A percentile compares a stretch with the other conserved stretches of the same genome.
phyloP scores from a whole-genome alignment of 2,329 filamentous ascomycete species.

The Fusarium sp. region DNA sequence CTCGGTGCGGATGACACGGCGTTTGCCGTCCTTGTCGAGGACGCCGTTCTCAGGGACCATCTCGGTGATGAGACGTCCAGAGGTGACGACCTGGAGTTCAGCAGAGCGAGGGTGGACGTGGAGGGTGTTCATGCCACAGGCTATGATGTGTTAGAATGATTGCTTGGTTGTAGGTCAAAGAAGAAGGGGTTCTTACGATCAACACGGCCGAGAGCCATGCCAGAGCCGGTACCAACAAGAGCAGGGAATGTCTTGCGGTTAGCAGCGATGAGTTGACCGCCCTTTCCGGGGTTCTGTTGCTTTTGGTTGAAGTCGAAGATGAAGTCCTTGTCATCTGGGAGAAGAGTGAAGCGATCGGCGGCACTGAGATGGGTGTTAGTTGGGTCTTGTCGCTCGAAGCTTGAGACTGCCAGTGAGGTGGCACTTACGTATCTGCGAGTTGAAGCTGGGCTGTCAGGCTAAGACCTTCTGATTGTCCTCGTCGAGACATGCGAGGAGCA shows the following conservation, averaged over 20 bases:
- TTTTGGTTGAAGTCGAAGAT: conserved; percentile 60
- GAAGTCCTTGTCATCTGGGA: conserved; percentile 58
- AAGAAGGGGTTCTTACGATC: conserved; percentile 46
- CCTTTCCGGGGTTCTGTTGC: conserved; percentile 45
- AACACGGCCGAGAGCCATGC: conserved; percentile 64
- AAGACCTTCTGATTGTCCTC: conserved; percentile 31
- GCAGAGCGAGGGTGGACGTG: conserved; percentile 65
- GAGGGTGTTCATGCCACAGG: conserved; percentile 67
- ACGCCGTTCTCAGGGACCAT: conserved; percentile 66
- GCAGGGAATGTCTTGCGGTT: conserved; percentile 68
- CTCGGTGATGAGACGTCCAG: conserved; percentile 61
- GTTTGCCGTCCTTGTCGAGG: conserved; percentile 49
- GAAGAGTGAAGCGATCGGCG: conserved; percentile 56
- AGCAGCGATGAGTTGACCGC: conserved; percentile 62
- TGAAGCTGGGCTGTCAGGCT: conserved; percentile 54
- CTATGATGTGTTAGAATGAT: conserved; percentile 40
- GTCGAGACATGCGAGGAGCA: conserved; percentile 38
- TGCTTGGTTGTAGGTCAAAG: neutral
- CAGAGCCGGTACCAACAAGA: conserved; percentile 62
- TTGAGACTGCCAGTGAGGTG: neutral
- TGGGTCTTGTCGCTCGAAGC: neutral
- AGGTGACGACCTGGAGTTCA: conserved; percentile 63
- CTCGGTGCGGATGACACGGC: conserved; percentile 56
- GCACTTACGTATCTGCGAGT: conserved; percentile 53
- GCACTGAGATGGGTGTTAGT: conserved; percentile 48